Evolutionary conservation across 768 basidiomycete species (phyloP), one percentile per base, ranked within the genome.

Genomic region (Lentinula edodes): DNA sequence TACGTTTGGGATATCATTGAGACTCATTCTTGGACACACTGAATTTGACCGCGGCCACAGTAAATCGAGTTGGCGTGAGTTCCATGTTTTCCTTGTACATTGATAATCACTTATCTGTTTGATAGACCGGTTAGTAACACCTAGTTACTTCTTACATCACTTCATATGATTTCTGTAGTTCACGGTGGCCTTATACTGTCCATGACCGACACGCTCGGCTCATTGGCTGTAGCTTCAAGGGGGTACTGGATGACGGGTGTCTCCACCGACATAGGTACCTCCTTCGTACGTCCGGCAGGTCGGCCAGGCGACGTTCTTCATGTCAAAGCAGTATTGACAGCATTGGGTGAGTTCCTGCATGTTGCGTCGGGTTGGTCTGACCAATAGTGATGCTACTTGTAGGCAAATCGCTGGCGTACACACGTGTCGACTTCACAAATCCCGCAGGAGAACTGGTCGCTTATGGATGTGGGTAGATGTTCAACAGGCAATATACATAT

Each of bases 171-270:
- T 38, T 38, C 3, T 46, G 32, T 78, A 71, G 88, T 88, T 23
- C 91, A 94, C 66, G 92, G 92, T 16, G 92, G 92, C 20, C 80
- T 94, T 41, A 83, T 93, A 64, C 71, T 90, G 68, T 91, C 91
- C 8, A 75, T 94, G 35, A 93, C 92, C 5, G 92, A 93, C 71
- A 92, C 91, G 13, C 72, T 93, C 16, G 91, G 92, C 3, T 93
- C 91, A 0, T 81, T 93, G 16, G 91, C 88, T n/a, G 83, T 94
- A 28, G 89, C 91, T 1, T 83, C 86, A 13, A 87, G 86, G 64
- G 92, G 92, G 2, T 87, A 91, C 8, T 94, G 76, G 67, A 91
- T 92, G 91, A 93, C 92, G 0, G 91, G 92, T 15, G 91, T 93
- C 9, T 91, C 90, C 2, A 91, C 90, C 3, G 91, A 93, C 69